phyloP scores from a whole-genome alignment of 2,329 filamentous ascomycete species.

The Coniochaeta prunicola region DNA sequence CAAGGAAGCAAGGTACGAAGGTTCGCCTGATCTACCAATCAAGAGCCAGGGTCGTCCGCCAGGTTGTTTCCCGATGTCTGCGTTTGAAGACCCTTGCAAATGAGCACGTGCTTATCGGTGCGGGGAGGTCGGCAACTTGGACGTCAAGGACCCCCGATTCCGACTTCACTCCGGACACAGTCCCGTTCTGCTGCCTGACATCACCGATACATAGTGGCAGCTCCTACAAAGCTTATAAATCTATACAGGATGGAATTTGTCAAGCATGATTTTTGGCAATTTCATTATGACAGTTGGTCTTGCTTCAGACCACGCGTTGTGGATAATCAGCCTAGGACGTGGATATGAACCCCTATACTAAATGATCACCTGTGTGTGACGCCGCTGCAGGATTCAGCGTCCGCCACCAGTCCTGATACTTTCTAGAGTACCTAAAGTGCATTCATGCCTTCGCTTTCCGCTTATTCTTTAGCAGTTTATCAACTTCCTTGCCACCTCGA shows the following conservation, averaged over 20 bases:
- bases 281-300: too few species aligned
- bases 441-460: conserved; percentile 8
- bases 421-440: not conserved
- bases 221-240: not conserved
- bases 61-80: not conserved
- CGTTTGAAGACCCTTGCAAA: not conserved
- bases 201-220: not conserved
- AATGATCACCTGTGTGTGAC: too few species aligned
- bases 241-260: too few species aligned
- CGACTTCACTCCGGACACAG: not conserved
- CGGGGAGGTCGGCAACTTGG: not conserved
- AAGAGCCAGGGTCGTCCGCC: not conserved
- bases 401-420: not conserved
- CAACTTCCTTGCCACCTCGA: conserved; percentile 62
- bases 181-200: not conserved
- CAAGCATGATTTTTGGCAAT: too few species aligned
- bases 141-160: not conserved
- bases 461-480: conserved; percentile 55
- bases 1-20: not conserved
- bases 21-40: not conserved
- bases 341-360: too few species aligned
- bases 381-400: too few species aligned
- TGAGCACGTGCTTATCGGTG: not conserved
- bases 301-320: too few species aligned
- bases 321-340: too few species aligned